A percentile compares a stretch with the other conserved stretches of the same genome.
These are phyloP conservation scores for Warburgia ugandensis DNA, from an alignment of 164 flowering plant genomes.

Conservation along the genomic window DNA sequence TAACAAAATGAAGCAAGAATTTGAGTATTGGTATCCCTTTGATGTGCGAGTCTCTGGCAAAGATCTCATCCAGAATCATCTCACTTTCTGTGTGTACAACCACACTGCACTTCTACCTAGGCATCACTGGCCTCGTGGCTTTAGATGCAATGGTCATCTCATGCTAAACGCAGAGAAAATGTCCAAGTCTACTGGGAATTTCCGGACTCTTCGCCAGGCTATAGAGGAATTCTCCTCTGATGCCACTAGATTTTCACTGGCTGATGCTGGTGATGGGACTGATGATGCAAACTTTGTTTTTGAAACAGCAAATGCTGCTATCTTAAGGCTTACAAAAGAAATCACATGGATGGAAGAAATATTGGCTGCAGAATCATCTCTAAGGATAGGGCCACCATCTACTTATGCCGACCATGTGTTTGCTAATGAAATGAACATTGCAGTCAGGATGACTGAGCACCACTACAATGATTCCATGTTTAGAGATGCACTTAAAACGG, in stretches of 20 bases:
- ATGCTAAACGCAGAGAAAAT: constrained; percentile 91
- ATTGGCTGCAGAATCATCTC: constrained; percentile 45
- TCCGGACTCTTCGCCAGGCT: constrained; percentile 71
- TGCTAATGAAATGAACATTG: constrained; percentile 78
- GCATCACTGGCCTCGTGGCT: constrained; percentile 76
- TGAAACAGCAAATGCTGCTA: constrained; percentile 86
- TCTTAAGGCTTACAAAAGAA: constrained; percentile 75
- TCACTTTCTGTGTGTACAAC: constrained; percentile 79
- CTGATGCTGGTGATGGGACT: constrained; percentile 97
- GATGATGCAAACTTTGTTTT: constrained; percentile 85
- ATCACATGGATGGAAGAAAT: constrained; percentile 87
- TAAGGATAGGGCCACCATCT: constrained; percentile 48
- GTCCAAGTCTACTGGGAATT: constrained; percentile 97
- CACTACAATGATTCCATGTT: constrained; percentile 60
- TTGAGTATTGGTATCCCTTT: constrained; percentile 93
- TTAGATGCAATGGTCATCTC: constrained; percentile 84
- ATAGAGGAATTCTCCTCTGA: constrained; percentile 87
- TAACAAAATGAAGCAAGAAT: constrained; percentile 79
- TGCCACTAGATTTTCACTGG: constrained; percentile 83
- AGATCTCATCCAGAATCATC: constrained; percentile 89
- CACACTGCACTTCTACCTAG: constrained; percentile 70
- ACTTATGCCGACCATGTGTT: constrained; percentile 81
- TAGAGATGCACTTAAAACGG: constrained; percentile 79
- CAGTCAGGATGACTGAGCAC: constrained; percentile 55
- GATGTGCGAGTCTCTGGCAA: constrained; percentile 91